Evolutionary conservation across 108 stramenopile genomes (phyloP), one percentile per base, ranked within the genome.

Genomic region (Phaeodactylum tricornutum): DNA sequence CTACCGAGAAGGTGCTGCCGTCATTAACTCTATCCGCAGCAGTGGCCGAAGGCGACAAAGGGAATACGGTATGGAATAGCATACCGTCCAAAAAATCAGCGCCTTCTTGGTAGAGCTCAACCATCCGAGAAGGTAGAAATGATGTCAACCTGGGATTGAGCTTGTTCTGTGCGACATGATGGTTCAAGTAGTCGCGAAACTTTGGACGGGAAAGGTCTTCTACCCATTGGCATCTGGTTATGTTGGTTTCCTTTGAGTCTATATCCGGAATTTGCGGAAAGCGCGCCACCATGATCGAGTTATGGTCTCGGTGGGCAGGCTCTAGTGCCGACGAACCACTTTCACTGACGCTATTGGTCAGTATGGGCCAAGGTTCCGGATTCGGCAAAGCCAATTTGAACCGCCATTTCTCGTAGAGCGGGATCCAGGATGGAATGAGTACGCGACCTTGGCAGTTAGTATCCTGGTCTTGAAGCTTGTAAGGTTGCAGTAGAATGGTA

Each of bases 241-340:
- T 61, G 9, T 29, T 33, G 21, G 8, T 44, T n/a, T n/a, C n/a
- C 1, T 50, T 14, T 1, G 44, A 4, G 11, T 44, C 5, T 8
- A 61, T 43, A 46, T 61, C 60, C 3, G 60, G 60, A 15, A 61
- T 61, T 35, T 61, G 60, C 15, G 60, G 60, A 53, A 53, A 61
- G 15, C 51, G 37, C 0, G 45, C 60, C 12, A 61, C 32, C 24
- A 17, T 38, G 11, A 12, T 3, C 26, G 43, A 11, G 25, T 52
- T 43, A 14, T 51, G 22, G 14, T 41, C 15, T 8, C 27, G 30
- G 16, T 17, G 7, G 14, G 40, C 4, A 4, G 25, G n/a, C 7
- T 0, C 20, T 42, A 36, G 28, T 4, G 34, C 31, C n/a, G n/a
- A n/a, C n/a, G n/a, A n/a, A n/a, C n/a, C n/a, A n/a, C n/a, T n/a